Percentiles rank a stretch among this genome's conserved stretches.
phyloP scores from a whole-genome alignment of 2,329 filamentous ascomycete genomes.

The Pseudocercospora musae region DNA sequence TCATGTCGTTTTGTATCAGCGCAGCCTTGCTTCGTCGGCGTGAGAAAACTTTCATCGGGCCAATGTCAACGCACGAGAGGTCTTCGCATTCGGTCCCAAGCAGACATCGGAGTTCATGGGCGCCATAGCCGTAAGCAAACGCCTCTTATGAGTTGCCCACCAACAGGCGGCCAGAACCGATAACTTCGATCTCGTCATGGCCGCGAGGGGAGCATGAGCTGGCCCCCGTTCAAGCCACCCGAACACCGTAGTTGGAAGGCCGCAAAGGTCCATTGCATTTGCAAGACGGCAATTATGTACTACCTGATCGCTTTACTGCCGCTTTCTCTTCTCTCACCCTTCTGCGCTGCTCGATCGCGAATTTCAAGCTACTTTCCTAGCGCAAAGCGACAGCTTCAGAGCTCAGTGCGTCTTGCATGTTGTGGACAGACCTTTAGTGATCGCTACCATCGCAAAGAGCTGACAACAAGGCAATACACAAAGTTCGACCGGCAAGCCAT shows the following conservation, averaged over 20 bases:
- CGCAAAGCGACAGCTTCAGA: not conserved
- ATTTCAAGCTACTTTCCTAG: not conserved
- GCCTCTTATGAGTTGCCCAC: not conserved
- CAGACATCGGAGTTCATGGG: not conserved
- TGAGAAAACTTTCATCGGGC: too few species aligned
- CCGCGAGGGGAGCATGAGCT: not conserved
- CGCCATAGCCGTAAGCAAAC: not conserved
- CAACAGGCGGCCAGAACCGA: not conserved
- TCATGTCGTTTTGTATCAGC: too few species aligned
- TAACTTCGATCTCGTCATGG: not conserved
- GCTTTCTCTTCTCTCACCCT: not conserved
- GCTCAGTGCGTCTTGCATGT: not conserved
- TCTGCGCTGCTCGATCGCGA: not conserved
- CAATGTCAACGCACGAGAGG: not conserved
- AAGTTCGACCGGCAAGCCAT: not conserved
- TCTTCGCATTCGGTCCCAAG: not conserved
- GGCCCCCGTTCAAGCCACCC: not conserved
- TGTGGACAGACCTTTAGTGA: too few species aligned
- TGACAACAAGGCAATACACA: too few species aligned
- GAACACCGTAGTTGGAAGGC: not conserved
- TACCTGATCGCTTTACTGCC: not conserved
- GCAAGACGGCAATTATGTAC: not conserved
- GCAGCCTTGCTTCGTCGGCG: too few species aligned
- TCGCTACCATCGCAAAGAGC: too few species aligned
- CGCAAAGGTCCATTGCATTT: not conserved